These are phyloP conservation scores for Euphorbia pulcherrima DNA, from an alignment of 345 rosid species.

Conservation along the genomic window DNA sequence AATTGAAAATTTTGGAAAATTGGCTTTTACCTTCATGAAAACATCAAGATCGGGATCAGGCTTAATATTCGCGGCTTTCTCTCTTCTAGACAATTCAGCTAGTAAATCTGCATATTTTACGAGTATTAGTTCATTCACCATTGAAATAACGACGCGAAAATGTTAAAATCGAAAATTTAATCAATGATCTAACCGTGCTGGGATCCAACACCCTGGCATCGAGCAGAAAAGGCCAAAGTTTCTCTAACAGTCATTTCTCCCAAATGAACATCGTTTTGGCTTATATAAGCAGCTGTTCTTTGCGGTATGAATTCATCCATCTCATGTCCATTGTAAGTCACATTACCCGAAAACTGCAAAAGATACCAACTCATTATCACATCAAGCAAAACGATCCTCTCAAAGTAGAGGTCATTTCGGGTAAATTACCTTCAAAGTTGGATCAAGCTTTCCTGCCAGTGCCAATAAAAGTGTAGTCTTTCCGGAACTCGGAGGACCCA, in stretches of 20 bases:
- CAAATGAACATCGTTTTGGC: constrained; percentile 60
- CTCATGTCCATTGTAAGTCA: constrained; percentile 62
- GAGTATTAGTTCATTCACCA: background rate
- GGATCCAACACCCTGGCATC: constrained; percentile 62
- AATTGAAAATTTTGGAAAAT: background rate
- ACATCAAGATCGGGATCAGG: constrained; percentile 79
- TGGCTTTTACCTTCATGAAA: constrained; percentile 78
- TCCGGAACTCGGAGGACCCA: constrained; percentile 89
- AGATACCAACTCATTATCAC: background rate
- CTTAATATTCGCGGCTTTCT: constrained; percentile 62
- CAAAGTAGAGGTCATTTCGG: no score
- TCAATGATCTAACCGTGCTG: constrained; percentile 43
- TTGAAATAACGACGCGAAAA: background rate
- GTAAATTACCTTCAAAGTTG: constrained; percentile 56
- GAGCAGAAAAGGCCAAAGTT: constrained; percentile 69
- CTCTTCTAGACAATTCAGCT: constrained; percentile 68
- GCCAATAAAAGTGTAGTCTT: constrained; percentile 79
- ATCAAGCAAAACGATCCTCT: no score
- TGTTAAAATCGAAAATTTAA: background rate
- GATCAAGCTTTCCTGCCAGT: constrained; percentile 71
- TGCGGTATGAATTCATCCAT: constrained; percentile 62
- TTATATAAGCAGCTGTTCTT: constrained; percentile 62
- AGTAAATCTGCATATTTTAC: constrained; percentile 45
- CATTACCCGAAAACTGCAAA: constrained; percentile 49
- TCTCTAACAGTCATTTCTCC: constrained; percentile 70